Evolutionary conservation across 139 green algal genomes (phyloP).

Genomic region (Chlorella sp.): DNA sequence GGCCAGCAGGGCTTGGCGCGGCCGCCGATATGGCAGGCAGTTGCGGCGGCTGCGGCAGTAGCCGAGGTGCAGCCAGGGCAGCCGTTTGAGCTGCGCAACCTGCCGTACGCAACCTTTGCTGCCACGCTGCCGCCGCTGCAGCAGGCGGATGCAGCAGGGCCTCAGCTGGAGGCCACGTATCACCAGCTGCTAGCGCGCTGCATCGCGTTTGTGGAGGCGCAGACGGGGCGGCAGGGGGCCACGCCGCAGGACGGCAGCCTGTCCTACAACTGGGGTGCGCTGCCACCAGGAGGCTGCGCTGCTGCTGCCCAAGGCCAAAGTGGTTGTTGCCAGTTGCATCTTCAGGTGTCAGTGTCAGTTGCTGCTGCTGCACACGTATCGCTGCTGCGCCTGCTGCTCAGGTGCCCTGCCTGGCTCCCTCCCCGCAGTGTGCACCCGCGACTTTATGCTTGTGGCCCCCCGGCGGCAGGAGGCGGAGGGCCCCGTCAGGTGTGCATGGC

Average conservation of each 20-base stretch:
- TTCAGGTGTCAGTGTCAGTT: neutral
- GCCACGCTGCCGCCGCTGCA: constrained; percentile 1
- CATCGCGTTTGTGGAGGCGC: neutral
- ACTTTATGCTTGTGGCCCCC: constrained; percentile 62
- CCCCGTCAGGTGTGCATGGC: constrained; percentile 17
- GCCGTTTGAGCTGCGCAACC: constrained; percentile 19
- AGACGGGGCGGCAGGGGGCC: neutral
- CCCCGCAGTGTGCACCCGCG: constrained; percentile 36
- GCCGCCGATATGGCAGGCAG: constrained; percentile 17
- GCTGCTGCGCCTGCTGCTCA: neutral
- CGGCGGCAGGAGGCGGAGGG: constrained; percentile 52
- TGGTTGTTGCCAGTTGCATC: neutral
- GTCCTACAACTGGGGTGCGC: constrained; percentile 31
- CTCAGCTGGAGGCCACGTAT: neutral
- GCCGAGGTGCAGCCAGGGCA: neutral
- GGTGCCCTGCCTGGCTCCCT: neutral
- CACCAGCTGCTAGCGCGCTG: constrained; percentile 2
- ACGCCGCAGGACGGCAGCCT: constrained; percentile 12
- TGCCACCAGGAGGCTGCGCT: too few relatives aligned
- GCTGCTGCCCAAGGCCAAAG: neutral
- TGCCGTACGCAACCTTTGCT: constrained; percentile 52
- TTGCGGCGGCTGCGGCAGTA: neutral
- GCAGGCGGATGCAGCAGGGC: neutral
- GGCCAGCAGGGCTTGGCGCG: neutral
- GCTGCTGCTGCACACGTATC: neutral